These are phyloP conservation scores for Fusarium temperatum DNA, from an alignment of 2,329 filamentous ascomycete genomes.

Conservation along the genomic window DNA sequence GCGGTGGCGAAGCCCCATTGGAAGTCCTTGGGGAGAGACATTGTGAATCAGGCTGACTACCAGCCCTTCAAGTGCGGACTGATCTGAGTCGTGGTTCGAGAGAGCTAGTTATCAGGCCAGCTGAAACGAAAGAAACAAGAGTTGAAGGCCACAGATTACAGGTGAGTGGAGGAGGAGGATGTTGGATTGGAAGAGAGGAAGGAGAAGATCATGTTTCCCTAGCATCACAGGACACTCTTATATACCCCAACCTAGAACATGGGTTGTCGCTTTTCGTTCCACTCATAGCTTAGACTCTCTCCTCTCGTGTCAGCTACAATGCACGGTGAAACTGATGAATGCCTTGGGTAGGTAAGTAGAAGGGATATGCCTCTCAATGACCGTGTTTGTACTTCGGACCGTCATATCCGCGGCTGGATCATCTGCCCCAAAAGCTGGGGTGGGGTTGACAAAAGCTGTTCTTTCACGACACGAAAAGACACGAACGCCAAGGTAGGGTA, in stretches of 20 bases:
- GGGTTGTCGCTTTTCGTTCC: conserved; percentile 28
- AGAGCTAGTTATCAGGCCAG: conserved; percentile 1
- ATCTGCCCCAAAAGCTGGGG: conserved; percentile 36
- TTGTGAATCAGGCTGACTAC: conserved; percentile 2
- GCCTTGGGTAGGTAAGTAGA: not conserved
- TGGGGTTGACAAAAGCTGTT: conserved; percentile 28
- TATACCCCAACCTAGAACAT: conserved; percentile 36
- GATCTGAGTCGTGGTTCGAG: not conserved
- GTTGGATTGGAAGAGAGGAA: conserved; percentile 4
- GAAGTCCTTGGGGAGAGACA: conserved; percentile 72
- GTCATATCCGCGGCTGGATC: conserved; percentile 58
- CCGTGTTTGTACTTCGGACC: conserved; percentile 53
- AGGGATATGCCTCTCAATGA: conserved; percentile 29
- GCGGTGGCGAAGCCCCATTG: conserved; percentile 84
- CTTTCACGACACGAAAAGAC: conserved; percentile 10
- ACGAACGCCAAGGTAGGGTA: not conserved
- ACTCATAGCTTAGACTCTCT: conserved; percentile 32
- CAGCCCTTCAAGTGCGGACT: not conserved
- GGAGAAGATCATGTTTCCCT: not conserved
- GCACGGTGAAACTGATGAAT: conserved; percentile 5
- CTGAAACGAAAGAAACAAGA: conserved; percentile 1
- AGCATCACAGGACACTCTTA: conserved; percentile 37
- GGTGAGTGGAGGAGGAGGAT: not conserved
- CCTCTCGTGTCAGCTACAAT: conserved; percentile 18
- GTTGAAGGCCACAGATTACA: not conserved